Evolutionary conservation across 2,329 filamentous ascomycete species (phyloP).

Genomic region (Penicillium sp.): DNA sequence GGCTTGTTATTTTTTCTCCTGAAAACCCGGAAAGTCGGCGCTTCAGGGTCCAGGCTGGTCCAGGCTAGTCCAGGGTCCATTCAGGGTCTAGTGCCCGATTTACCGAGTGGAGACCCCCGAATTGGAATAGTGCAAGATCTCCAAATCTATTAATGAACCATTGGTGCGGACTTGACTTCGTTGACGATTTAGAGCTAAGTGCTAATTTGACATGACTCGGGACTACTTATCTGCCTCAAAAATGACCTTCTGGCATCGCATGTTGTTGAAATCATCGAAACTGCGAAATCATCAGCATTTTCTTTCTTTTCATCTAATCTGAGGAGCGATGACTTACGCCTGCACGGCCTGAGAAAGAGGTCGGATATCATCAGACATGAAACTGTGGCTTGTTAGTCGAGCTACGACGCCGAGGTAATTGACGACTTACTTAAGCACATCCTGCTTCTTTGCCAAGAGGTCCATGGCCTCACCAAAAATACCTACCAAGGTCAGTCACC

Average conservation of each 20-base stretch:
- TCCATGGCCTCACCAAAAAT: slow-evolving; percentile 66
- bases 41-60: background rate
- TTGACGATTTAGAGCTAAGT: background rate
- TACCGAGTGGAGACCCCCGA: background rate
- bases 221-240: slow-evolving; percentile 53
- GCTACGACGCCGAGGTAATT: background rate
- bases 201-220: background rate
- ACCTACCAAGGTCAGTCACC: slow-evolving; percentile 13
- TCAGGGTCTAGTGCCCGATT: background rate
- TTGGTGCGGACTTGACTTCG: too few species aligned
- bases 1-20: background rate
- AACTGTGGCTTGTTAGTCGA: slow-evolving; percentile 47
- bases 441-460: slow-evolving; percentile 63
- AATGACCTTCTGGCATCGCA: slow-evolving; percentile 66
- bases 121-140: background rate
- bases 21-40: background rate
- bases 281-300: slow-evolving; percentile 24
- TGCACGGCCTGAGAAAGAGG: slow-evolving; percentile 63
- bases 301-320: background rate
- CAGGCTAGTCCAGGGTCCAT: background rate
- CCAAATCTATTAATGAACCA: background rate
- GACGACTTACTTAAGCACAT: slow-evolving; percentile 61
- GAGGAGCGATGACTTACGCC: slow-evolving; percentile 33
- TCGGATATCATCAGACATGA: slow-evolving; percentile 74
- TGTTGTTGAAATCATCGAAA: slow-evolving; percentile 69